Evolutionary conservation across 306 rosid species (phyloP), one percentile per base, ranked within the genome.

Genomic region (Rosa chinensis): DNA sequence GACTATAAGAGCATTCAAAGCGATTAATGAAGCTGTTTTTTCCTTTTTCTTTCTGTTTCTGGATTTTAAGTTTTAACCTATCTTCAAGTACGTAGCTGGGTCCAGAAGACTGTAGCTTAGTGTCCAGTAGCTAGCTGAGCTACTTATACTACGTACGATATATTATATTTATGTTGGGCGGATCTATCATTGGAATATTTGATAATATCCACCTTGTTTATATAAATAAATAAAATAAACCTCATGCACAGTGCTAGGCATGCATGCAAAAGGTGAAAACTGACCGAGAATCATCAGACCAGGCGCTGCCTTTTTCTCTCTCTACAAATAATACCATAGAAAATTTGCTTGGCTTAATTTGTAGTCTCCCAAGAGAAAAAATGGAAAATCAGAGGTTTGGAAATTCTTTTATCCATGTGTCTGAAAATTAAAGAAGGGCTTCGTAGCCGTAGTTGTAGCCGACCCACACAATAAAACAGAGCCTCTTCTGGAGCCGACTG

Each of bases 401-500:
- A 20, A 67, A 67, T 66, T 40, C 16, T 2, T n/a, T 69, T 69
- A 42, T 69, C 53, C 73, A 68, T 52, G 44, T 10, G 63, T 32
- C 45, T 35, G 8, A 28, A 28, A 50, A 48, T 8, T 35, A 0
- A 21, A 52, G 11, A 14, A 4, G 25, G 3, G 49, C 28, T 44
- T 44, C 45, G 75, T 72, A 78, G 80, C 56, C 68, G 62, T 78
- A 69, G 77, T 74, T 61, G 20, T 82, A 56, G 82, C 83, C 83
- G 77, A 71, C 77, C 50, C 28, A 40, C 28, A 10, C 35, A 58
- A 58, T 58, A 58, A 58, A 72, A 63, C 53, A 73, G 66, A 63
- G 56, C 40, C 39, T n/a, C 77, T 71, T 70, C 82, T 79, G 63
- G 50, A 47, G 78, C 83, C 74, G 87, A 63, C 81, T 84, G 81